Conservation (phyloP, 2,329 filamentous ascomycete genomes). For the Trichoderma sp. region DNA sequence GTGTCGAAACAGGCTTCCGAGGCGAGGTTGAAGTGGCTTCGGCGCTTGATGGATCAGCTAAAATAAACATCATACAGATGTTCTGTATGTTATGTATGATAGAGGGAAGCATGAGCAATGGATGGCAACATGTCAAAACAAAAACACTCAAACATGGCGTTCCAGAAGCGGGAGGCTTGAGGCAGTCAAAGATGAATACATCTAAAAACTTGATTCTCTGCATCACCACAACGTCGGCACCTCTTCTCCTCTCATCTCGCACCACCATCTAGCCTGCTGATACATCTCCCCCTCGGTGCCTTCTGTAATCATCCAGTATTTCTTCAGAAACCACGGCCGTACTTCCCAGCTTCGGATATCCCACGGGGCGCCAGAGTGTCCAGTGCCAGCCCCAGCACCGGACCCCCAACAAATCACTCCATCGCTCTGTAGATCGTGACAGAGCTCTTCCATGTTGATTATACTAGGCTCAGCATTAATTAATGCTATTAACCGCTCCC, state of each 20-base stretch:
- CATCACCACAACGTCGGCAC: slow-evolving; percentile 3
- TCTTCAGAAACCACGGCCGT: slow-evolving; percentile 29
- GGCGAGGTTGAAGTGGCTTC: background rate
- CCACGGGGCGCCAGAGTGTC: slow-evolving; percentile 28
- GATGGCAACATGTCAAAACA: background rate
- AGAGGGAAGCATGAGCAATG: background rate
- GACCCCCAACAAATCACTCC: slow-evolving; percentile 31
- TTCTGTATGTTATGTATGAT: no score
- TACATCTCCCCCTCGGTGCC: slow-evolving; percentile 31
- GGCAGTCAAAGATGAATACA: background rate
- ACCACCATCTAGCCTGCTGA: slow-evolving; percentile 31
- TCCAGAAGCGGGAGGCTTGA: background rate
- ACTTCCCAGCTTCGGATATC: slow-evolving; percentile 32
- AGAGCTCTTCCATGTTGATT: slow-evolving; percentile 30
- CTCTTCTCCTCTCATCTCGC: slow-evolving; percentile 28
- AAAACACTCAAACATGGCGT: background rate
- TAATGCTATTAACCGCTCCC: slow-evolving; percentile 28
- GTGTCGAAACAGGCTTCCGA: background rate
- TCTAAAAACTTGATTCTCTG: background rate
- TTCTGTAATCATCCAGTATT: slow-evolving; percentile 30
- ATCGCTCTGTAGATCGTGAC: slow-evolving; percentile 29
- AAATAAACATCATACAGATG: background rate
- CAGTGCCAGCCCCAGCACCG: slow-evolving; percentile 25
- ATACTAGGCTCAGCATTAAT: slow-evolving; percentile 18
- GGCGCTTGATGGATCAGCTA: background rate